Conservation (phyloP, 169 alveolate species). For the Cryptosporidium canis region DNA sequence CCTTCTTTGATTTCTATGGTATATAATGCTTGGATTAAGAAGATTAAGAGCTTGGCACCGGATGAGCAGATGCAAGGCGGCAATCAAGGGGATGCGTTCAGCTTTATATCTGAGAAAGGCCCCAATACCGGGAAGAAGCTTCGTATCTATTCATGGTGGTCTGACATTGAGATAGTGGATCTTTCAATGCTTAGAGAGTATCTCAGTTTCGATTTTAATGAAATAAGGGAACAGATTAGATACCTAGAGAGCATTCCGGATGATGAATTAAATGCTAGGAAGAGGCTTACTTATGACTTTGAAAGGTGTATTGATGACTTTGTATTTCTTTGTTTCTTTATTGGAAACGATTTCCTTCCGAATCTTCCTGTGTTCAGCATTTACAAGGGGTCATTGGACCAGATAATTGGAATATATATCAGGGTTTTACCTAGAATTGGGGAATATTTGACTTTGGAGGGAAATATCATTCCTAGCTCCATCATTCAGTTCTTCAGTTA, state of each 20-base stretch:
- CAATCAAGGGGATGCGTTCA: background rate
- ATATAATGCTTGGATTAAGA: constrained; percentile 30
- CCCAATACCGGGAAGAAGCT: constrained; percentile 30
- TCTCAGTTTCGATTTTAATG: constrained; percentile 81
- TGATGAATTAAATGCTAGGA: background rate
- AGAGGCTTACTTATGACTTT: constrained; percentile 81
- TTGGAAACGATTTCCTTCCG: constrained; percentile 98
- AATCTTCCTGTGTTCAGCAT: constrained; percentile 93
- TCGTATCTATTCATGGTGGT: constrained; percentile 66
- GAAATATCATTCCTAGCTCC: constrained; percentile 80
- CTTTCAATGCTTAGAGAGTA: constrained; percentile 85
- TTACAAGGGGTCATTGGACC: constrained; percentile 97
- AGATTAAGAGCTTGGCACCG: background rate
- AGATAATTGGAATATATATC: constrained; percentile 91
- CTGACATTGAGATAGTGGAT: constrained; percentile 74
- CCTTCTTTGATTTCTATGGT: constrained; percentile 44
- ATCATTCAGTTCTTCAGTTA: constrained; percentile 20
- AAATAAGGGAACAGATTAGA: constrained; percentile 19
- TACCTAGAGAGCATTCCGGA: background rate
- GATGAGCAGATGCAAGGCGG: background rate
- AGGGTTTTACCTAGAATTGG: constrained; percentile 88
- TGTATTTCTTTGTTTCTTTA: constrained; percentile 94
- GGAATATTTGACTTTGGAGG: constrained; percentile 89
- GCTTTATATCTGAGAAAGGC: background rate
- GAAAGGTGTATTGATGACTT: constrained; percentile 97